These are phyloP conservation scores for Aurantiochytrium sp. DNA, from an alignment of 108 stramenopile species.

Conservation along the genomic window DNA sequence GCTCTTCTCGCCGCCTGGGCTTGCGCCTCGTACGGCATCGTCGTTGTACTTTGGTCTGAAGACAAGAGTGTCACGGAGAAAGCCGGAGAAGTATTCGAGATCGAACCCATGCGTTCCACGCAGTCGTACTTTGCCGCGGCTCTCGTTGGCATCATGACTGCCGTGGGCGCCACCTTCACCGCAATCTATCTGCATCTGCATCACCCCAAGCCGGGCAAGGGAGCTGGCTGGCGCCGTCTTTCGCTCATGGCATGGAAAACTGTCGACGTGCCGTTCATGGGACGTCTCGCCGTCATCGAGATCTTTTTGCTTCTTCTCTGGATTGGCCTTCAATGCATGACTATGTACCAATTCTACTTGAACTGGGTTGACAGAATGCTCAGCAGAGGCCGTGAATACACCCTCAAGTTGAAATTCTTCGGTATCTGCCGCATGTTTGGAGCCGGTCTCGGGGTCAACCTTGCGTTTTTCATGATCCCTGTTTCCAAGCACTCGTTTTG, in stretches of 20 bases:
- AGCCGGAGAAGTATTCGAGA: too few species aligned
- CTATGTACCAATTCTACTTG: background rate
- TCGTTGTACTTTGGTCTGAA: too few species aligned
- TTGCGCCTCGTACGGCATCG: too few species aligned
- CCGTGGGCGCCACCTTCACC: too few species aligned
- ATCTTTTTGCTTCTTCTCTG: background rate
- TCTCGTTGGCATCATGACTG: too few species aligned
- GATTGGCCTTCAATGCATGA: background rate
- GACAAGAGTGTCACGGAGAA: too few species aligned
- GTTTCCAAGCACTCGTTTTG: conserved; percentile 7
- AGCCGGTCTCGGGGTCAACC: background rate
- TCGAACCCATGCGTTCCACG: too few species aligned
- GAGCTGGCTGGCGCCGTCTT: background rate
- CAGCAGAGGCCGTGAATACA: background rate
- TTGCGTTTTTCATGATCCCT: background rate
- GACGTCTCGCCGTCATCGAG: background rate
- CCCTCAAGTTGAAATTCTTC: background rate
- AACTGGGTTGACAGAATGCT: background rate
- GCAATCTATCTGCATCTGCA: too few species aligned
- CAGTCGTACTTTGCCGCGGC: too few species aligned
- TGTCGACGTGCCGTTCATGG: background rate
- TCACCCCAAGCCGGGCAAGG: too few species aligned
- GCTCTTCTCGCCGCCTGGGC: too few species aligned
- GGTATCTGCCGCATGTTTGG: background rate
- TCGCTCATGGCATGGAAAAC: background rate